A percentile compares a stretch with the other conserved stretches of the same genome.
Conservation (phyloP, 2,329 filamentous ascomycete species). For the Stagonosporopsis chrysanthemi region DNA sequence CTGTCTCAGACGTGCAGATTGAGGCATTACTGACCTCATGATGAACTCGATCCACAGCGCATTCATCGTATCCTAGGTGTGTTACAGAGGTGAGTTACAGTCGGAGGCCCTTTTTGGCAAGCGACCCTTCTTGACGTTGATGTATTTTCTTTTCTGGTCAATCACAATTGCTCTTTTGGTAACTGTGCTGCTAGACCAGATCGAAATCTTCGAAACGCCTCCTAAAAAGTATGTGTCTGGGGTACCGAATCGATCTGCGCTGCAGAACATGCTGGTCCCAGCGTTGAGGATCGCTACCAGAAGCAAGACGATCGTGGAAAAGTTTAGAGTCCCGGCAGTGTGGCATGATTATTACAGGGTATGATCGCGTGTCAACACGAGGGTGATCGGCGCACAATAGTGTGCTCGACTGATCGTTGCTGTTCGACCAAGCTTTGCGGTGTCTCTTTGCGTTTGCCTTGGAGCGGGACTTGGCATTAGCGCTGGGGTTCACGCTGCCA, state of each 20-base stretch:
- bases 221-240: neutral
- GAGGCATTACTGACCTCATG: too few species aligned
- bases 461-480: conserved; percentile 5
- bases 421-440: conserved; percentile 1
- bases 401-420: neutral
- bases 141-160: neutral
- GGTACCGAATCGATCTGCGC: conserved; percentile 9
- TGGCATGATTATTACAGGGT: conserved; percentile 6
- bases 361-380: neutral
- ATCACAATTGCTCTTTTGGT: neutral
- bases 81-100: neutral
- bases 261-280: conserved; percentile 1
- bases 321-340: neutral
- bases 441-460: neutral
- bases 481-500: neutral
- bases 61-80: neutral
- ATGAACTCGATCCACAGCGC: too few species aligned
- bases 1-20: too few species aligned
- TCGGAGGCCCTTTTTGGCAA: neutral
- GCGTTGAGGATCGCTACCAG: neutral
- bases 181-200: neutral
- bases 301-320: neutral
- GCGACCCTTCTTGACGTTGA: neutral
- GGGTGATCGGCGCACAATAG: conserved; percentile 3
- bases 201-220: neutral